phyloP scores from a whole-genome alignment of 306 rosid genomes.

The Vigna angularis region DNA sequence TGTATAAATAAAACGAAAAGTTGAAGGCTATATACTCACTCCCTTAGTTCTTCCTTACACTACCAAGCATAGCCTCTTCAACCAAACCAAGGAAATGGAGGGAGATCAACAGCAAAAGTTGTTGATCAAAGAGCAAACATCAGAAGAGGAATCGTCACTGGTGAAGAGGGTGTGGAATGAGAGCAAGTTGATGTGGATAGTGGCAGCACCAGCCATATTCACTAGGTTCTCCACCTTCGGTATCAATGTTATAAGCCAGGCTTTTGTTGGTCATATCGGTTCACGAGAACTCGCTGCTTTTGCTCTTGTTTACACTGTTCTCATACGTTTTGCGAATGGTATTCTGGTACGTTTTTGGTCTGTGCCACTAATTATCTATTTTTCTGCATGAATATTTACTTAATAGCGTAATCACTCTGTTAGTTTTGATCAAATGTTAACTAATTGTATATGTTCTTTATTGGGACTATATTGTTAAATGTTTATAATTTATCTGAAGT shows the following conservation, averaged over 20 bases:
- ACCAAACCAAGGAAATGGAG: conserved; percentile 34
- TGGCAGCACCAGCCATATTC: conserved; percentile 61
- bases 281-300: conserved; percentile 56
- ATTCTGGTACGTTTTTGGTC: conserved; percentile 44
- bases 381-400: too few species aligned
- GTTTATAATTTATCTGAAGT: too few species aligned
- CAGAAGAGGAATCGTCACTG: conserved; percentile 33
- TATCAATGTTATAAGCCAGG: conserved; percentile 51
- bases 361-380: too few species aligned
- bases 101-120: conserved; percentile 27
- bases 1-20: too few species aligned
- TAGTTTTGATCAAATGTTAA: too few species aligned
- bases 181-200: conserved; percentile 54
- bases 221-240: conserved; percentile 54
- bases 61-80: background rate
- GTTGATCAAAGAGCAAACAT: background rate
- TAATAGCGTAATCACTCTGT: too few species aligned
- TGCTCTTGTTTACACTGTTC: conserved; percentile 52
- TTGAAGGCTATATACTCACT: too few species aligned
- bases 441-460: too few species aligned
- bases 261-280: conserved; percentile 58
- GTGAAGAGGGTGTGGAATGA: conserved; percentile 51
- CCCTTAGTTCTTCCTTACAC: background rate
- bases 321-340: conserved; percentile 56
- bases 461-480: too few species aligned